These are phyloP conservation scores for Acanthamoeba royreba DNA, from an alignment of 208 protist genomes.

Conservation along the genomic window DNA sequence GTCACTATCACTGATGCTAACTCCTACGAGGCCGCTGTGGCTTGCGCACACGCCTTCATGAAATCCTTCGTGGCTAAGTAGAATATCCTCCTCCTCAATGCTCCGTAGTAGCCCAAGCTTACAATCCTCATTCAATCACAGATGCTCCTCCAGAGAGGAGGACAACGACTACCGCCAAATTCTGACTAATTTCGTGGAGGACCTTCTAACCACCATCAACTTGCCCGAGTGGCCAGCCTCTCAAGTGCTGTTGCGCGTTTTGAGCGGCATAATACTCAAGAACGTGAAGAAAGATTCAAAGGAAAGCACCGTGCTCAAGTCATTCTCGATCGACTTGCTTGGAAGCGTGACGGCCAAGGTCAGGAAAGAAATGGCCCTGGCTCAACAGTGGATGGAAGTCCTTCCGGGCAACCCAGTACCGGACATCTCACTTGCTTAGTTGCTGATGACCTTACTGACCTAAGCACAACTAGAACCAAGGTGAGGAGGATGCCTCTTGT, in stretches of 20 bases:
- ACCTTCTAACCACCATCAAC: slow-evolving; percentile 20
- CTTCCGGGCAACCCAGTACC: not conserved
- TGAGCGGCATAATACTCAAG: slow-evolving; percentile 11
- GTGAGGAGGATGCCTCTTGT: not conserved
- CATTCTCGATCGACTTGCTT: slow-evolving; percentile 41
- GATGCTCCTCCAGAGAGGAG: slow-evolving; percentile 41
- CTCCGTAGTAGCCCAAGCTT: no score
- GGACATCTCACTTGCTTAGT: no score
- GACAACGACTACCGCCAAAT: slow-evolving; percentile 47
- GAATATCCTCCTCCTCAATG: no score
- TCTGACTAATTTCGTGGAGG: slow-evolving; percentile 18
- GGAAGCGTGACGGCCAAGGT: slow-evolving; percentile 20
- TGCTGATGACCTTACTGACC: no score
- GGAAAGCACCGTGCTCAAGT: slow-evolving; percentile 38
- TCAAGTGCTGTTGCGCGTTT: not conserved
- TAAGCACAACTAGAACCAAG: no score
- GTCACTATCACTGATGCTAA: not conserved
- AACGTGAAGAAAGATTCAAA: slow-evolving; percentile 47
- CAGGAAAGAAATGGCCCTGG: slow-evolving; percentile 11
- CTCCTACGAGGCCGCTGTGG: slow-evolving; percentile 29
- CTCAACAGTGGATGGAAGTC: slow-evolving; percentile 35
- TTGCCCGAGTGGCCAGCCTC: slow-evolving; percentile 41
- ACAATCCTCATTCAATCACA: not conserved
- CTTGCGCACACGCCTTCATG: slow-evolving; percentile 31
- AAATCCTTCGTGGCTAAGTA: slow-evolving; percentile 44